phyloP scores from a whole-genome alignment of 2,329 filamentous ascomycete species.

The Dissoconium aciculare region DNA sequence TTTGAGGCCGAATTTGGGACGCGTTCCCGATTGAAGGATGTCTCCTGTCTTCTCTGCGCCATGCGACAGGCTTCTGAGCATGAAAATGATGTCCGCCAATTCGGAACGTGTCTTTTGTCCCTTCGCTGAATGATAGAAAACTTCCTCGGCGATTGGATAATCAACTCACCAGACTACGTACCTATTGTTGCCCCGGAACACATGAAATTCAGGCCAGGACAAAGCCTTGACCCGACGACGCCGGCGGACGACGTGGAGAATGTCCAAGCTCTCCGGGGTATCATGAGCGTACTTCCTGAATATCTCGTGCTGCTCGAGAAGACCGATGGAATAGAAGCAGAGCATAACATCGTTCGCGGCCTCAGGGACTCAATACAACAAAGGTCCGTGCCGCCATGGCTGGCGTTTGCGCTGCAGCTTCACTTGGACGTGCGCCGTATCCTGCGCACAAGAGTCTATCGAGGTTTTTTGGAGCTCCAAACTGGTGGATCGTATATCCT shows the following conservation, averaged over 20 bases:
- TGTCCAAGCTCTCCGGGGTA: not conserved
- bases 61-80: not conserved
- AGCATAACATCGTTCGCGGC: constrained; percentile 2
- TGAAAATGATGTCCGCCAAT: not conserved
- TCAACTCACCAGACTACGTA: not conserved
- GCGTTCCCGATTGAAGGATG: not conserved
- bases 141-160: not conserved
- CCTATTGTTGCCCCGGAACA: not conserved
- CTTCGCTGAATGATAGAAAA: not conserved
- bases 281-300: constrained; percentile 3
- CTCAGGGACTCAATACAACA: not conserved
- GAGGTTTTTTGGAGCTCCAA: too few species aligned
- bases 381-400: too few species aligned
- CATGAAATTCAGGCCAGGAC: not conserved
- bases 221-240: not conserved
- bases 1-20: constrained; percentile 1
- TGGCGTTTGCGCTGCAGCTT: too few species aligned
- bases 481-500: too few species aligned
- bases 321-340: not conserved
- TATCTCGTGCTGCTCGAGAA: not conserved
- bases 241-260: not conserved
- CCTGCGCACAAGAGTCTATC: too few species aligned
- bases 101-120: not conserved
- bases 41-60: too few species aligned
- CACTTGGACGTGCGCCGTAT: too few species aligned